phyloP scores from a whole-genome alignment of 352 stramenopile species.

The Globisporangium radiosum region DNA sequence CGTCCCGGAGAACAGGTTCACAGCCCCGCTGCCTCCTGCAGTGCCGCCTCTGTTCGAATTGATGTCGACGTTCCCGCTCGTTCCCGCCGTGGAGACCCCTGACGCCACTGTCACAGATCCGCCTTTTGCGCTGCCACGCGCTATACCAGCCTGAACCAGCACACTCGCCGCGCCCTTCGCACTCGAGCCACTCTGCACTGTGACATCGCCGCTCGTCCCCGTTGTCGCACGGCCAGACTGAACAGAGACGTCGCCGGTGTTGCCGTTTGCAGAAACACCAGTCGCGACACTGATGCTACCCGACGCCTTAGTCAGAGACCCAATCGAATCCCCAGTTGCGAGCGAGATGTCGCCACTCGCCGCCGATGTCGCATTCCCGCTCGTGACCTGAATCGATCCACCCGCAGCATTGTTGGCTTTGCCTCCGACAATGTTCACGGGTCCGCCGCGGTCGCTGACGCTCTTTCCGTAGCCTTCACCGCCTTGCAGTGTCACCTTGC shows the following conservation, averaged over 20 bases:
- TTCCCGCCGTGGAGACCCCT: slow-evolving; percentile 34
- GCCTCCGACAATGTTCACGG: slow-evolving; percentile 36
- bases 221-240: slow-evolving; percentile 30
- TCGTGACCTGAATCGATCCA: slow-evolving; percentile 39
- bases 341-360: slow-evolving; percentile 63
- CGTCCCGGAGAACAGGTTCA: slow-evolving; percentile 40
- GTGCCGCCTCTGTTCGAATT: slow-evolving; percentile 42
- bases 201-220: slow-evolving; percentile 55
- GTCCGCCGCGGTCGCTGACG: slow-evolving; percentile 39
- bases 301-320: slow-evolving; percentile 29
- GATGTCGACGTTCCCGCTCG: slow-evolving; percentile 57
- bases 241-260: slow-evolving; percentile 33
- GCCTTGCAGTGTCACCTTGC: slow-evolving; percentile 57
- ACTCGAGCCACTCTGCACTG: slow-evolving; percentile 34
- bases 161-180: slow-evolving; percentile 40
- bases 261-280: slow-evolving; percentile 34
- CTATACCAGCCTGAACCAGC: slow-evolving; percentile 40
- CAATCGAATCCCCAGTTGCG: slow-evolving; percentile 35
- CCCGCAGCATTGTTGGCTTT: slow-evolving; percentile 45
- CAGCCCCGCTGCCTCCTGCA: slow-evolving; percentile 41
- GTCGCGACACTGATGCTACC: slow-evolving; percentile 40
- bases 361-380: slow-evolving; percentile 46
- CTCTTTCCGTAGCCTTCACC: slow-evolving; percentile 49
- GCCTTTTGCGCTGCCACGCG: slow-evolving; percentile 29
- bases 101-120: slow-evolving; percentile 41